Percentiles rank a stretch among this genome's conserved stretches.
phyloP scores from a whole-genome alignment of 306 rosid species.

The Glycine soja region DNA sequence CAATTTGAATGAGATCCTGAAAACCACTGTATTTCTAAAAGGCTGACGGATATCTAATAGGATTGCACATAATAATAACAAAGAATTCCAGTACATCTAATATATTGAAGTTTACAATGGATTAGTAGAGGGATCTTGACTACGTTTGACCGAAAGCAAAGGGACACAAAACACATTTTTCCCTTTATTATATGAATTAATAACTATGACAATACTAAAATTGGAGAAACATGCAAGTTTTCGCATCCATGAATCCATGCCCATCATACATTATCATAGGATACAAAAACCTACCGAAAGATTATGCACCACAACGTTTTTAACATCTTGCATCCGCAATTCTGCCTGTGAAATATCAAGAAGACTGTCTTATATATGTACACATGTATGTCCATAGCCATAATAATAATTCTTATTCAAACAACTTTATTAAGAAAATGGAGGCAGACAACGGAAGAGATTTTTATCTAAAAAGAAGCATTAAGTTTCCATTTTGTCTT shows the following conservation, averaged over 20 bases:
- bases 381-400: not conserved
- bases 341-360: conserved; percentile 76
- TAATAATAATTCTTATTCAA: conserved; percentile 13
- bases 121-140: no score
- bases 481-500: conserved; percentile 6
- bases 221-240: conserved; percentile 23
- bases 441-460: not conserved
- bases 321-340: conserved; percentile 89
- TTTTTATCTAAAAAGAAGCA: not conserved
- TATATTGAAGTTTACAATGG: not conserved
- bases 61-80: not conserved
- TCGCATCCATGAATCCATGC: conserved; percentile 1
- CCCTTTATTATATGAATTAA: not conserved
- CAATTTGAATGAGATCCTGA: not conserved
- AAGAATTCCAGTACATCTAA: not conserved
- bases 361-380: conserved; percentile 24
- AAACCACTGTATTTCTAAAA: conserved; percentile 20
- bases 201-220: conserved; percentile 18
- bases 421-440: not conserved
- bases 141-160: no score
- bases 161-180: not conserved
- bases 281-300: conserved; percentile 72
- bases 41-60: conserved; percentile 13
- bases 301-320: conserved; percentile 83
- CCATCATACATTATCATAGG: conserved; percentile 25